phyloP scores from a whole-genome alignment of 2,329 filamentous ascomycete species.

The Madurella mycetomatis region DNA sequence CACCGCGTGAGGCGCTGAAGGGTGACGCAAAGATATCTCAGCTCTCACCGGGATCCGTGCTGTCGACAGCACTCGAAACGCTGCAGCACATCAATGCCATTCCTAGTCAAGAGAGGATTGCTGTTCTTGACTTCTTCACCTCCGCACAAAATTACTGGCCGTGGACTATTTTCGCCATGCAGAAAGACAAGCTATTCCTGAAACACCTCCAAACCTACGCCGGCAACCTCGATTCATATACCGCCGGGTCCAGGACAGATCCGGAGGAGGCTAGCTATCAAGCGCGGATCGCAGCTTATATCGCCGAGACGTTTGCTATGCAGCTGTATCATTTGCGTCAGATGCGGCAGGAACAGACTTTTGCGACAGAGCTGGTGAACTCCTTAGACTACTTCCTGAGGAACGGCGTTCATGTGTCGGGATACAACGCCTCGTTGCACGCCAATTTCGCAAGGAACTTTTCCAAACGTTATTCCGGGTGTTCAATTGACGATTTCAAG shows the following conservation, averaged over 20 bases:
- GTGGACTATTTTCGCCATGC: conserved; percentile 80
- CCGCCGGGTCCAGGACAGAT: conserved; percentile 50
- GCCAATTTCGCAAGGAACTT: conserved; percentile 83
- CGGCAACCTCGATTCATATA: conserved; percentile 49
- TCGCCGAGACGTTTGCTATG: conserved; percentile 86
- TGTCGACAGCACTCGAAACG: conserved; percentile 67
- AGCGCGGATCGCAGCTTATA: conserved; percentile 70
- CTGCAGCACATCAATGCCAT: conserved; percentile 63
- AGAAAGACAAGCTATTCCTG: conserved; percentile 70
- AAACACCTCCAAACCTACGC: conserved; percentile 68
- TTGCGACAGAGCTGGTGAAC: conserved; percentile 67
- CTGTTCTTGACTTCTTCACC: conserved; percentile 81
- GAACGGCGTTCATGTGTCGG: conserved; percentile 71
- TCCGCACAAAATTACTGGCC: conserved; percentile 92
- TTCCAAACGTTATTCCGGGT: conserved; percentile 67
- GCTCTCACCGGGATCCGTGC: conserved; percentile 56
- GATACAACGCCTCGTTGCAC: conserved; percentile 85
- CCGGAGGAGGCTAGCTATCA: conserved; percentile 55
- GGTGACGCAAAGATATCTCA: conserved; percentile 48
- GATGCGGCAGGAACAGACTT: conserved; percentile 58
- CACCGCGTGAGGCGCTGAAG: conserved; percentile 70
- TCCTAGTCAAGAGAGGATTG: conserved; percentile 61
- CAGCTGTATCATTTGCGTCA: conserved; percentile 84
- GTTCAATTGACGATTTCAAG: conserved; percentile 74
- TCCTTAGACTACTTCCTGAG: conserved; percentile 76